Evolutionary conservation across 257 asterid species (phyloP).

Genomic region (Solanum pimpinellifolium): DNA sequence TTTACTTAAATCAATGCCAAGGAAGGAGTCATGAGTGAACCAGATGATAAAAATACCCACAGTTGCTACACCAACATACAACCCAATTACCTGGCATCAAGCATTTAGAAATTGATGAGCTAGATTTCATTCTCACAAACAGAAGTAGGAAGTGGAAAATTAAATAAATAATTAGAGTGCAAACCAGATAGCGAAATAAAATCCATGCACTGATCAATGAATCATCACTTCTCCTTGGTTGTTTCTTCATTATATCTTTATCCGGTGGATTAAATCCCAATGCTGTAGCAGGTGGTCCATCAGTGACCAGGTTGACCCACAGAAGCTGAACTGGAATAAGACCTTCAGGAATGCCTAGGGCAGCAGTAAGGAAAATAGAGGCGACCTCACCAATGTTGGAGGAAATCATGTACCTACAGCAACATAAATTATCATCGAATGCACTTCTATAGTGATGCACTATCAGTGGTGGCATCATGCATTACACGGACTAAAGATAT

Average conservation of each 20-base stretch:
- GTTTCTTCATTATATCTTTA: constrained; percentile 87
- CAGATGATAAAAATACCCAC: constrained; percentile 89
- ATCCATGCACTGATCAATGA: constrained; percentile 94
- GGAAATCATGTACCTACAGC: constrained; percentile 91
- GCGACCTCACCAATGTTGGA: constrained; percentile 98
- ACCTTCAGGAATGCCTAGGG: constrained; percentile 96
- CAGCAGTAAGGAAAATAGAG: constrained; percentile 85
- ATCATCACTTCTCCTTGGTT: constrained; percentile 88
- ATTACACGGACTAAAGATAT: background rate
- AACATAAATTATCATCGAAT: background rate
- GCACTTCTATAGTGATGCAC: background rate
- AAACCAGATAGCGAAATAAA: constrained; percentile 82
- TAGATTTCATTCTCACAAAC: background rate
- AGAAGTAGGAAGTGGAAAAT: background rate
- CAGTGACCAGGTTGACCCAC: constrained; percentile 96
- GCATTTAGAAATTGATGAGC: background rate
- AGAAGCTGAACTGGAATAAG: constrained; percentile 96
- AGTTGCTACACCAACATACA: constrained; percentile 85
- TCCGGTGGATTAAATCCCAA: constrained; percentile 99
- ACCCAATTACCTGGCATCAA: constrained; percentile 67
- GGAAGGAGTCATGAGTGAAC: constrained; percentile 82
- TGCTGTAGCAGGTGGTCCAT: constrained; percentile 99
- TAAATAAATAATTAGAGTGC: background rate
- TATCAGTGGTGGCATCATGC: background rate
- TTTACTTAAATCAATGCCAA: constrained; percentile 72